Evolutionary conservation across 176 grass and related monocot species (phyloP).

Genomic region (Oropetium thomaeum): DNA sequence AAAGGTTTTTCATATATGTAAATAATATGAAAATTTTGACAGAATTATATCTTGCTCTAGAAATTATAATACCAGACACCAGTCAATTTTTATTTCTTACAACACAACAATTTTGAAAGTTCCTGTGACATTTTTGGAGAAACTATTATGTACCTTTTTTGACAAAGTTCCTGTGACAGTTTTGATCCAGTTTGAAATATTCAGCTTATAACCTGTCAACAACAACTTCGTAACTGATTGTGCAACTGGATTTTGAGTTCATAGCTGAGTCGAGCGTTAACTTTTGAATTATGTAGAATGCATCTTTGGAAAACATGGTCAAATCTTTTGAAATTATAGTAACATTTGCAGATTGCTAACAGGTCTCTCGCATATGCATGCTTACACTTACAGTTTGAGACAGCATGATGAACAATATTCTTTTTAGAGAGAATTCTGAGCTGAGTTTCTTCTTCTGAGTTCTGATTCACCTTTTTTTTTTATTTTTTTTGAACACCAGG

Average conservation of each 20-base stretch:
- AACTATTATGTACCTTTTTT: slow-evolving; percentile 4
- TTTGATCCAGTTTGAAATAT: background rate
- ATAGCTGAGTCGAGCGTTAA: background rate
- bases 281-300: background rate
- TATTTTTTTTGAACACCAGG: background rate
- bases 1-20: background rate
- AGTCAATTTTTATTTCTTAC: background rate
- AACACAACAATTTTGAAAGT: background rate
- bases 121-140: background rate
- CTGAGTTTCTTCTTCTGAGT: background rate
- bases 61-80: background rate
- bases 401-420: background rate
- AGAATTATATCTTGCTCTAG: slow-evolving; percentile 1
- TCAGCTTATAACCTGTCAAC: background rate
- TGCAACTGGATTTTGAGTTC: background rate
- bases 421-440: no score
- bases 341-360: background rate
- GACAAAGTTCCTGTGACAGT: background rate
- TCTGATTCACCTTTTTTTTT: background rate
- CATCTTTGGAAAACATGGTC: background rate
- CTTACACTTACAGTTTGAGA: background rate
- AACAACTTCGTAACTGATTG: background rate
- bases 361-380: background rate
- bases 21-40: background rate
- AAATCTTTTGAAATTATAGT: background rate